phyloP scores from a whole-genome alignment of 768 basidiomycete genomes.

The Royoungia palumana region DNA sequence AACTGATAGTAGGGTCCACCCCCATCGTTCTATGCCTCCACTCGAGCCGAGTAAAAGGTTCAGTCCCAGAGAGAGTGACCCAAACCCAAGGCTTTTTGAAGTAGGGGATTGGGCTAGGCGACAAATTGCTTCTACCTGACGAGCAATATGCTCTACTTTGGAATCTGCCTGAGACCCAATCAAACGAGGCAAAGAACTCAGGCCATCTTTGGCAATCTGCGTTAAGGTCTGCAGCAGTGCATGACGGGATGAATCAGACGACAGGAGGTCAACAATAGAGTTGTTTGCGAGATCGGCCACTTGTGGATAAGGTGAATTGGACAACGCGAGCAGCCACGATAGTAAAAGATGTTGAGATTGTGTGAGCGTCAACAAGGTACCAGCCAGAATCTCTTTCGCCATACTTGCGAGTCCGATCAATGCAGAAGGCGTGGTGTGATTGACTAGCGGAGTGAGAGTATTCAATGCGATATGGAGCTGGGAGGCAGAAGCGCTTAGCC shows the following conservation, averaged over 20 bases:
- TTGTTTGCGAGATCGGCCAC: slow-evolving; percentile 49
- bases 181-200: slow-evolving; percentile 69
- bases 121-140: slow-evolving; percentile 70
- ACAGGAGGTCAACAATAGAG: slow-evolving; percentile 47
- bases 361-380: slow-evolving; percentile 61
- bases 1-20: slow-evolving; percentile 80
- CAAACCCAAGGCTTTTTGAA: slow-evolving; percentile 25
- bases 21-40: slow-evolving; percentile 90
- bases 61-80: slow-evolving; percentile 50
- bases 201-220: slow-evolving; percentile 58
- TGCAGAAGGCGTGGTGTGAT: slow-evolving; percentile 69
- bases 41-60: slow-evolving; percentile 71
- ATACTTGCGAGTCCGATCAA: slow-evolving; percentile 55
- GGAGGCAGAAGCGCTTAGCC: slow-evolving; percentile 78
- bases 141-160: slow-evolving; percentile 67
- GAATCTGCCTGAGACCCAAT: slow-evolving; percentile 67
- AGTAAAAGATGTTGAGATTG: slow-evolving; percentile 65
- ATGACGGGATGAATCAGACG: slow-evolving; percentile 40
- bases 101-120: slow-evolving; percentile 33
- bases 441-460: slow-evolving; percentile 62
- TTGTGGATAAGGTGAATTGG: slow-evolving; percentile 52
- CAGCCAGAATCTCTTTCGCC: slow-evolving; percentile 49
- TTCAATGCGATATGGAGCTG: slow-evolving; percentile 85
- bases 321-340: slow-evolving; percentile 70
- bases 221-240: slow-evolving; percentile 55